Percentiles rank a stretch among this genome's conserved stretches.
Evolutionary conservation across 1,284 basidiomycete species (phyloP).

Genomic region (Wolfiporia cocos): DNA sequence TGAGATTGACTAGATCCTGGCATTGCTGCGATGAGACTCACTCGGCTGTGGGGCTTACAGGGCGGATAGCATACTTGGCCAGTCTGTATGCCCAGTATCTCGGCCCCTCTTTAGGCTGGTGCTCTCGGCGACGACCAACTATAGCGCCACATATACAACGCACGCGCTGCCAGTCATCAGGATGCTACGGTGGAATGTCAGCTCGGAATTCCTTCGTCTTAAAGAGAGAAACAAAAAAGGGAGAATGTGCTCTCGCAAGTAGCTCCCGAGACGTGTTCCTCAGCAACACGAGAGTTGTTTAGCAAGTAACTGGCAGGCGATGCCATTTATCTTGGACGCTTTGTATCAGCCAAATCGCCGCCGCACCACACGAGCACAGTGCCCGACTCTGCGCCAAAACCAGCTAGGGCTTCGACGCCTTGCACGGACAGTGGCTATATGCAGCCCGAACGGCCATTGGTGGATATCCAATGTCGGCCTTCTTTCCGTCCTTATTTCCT

Average conservation of each 20-base stretch:
- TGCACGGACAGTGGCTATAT: conserved; percentile 17
- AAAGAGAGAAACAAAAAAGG: conserved; percentile 14
- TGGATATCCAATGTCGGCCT: conserved; percentile 74
- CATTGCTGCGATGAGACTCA: conserved; percentile 29
- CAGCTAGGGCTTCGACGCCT: conserved; percentile 42
- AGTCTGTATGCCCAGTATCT: conserved; percentile 53
- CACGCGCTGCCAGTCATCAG: conserved; percentile 58
- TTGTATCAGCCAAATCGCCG: conserved; percentile 81
- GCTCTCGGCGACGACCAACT: conserved; percentile 63
- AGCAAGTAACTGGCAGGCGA: conserved; percentile 38
- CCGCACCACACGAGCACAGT: conserved; percentile 25
- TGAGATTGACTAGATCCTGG: background rate
- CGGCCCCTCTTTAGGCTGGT: conserved; percentile 29
- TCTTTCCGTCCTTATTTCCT: conserved; percentile 68
- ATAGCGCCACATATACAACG: conserved; percentile 77
- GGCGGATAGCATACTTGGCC: conserved; percentile 77
- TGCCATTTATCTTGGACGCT: conserved; percentile 65
- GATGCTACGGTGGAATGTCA: conserved; percentile 30
- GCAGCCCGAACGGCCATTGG: conserved; percentile 50
- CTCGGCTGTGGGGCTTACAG: conserved; percentile 59
- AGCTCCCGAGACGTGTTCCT: conserved; percentile 76
- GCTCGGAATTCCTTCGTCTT: conserved; percentile 8
- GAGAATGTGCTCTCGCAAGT: conserved; percentile 69
- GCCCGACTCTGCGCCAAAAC: conserved; percentile 33
- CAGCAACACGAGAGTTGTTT: conserved; percentile 75